phyloP scores from a whole-genome alignment of 225 moss, liverwort and hornwort species.

The Marchantia paleacea region DNA sequence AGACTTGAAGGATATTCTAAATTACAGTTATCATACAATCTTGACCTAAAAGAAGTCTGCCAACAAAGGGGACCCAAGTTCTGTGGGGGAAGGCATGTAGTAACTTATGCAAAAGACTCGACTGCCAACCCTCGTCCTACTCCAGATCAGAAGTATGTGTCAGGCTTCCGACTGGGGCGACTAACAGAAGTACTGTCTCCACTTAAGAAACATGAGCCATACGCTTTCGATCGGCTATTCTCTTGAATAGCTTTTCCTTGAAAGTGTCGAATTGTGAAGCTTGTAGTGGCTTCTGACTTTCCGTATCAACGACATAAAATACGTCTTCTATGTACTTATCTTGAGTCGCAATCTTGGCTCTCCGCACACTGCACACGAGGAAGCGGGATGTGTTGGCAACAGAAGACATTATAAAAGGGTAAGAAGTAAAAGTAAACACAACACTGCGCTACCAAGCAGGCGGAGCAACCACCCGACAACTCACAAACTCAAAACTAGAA shows the following conservation, averaged over 20 bases:
- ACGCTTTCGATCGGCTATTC: constrained; percentile 52
- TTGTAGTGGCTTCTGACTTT: constrained; percentile 48
- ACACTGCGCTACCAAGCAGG: background rate
- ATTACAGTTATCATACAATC: constrained; percentile 20
- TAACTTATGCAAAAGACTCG: background rate
- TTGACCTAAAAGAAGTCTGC: background rate
- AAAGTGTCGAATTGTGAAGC: constrained; percentile 50
- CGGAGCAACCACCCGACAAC: background rate
- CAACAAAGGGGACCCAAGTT: background rate
- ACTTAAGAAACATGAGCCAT: constrained; percentile 2
- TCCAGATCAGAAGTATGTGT: background rate
- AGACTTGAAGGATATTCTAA: background rate
- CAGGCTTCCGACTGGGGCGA: background rate
- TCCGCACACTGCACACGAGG: constrained; percentile 54
- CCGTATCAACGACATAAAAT: constrained; percentile 71
- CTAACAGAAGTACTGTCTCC: background rate
- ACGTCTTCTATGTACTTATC: constrained; percentile 56
- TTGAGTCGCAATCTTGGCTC: constrained; percentile 71
- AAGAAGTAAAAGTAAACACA: background rate
- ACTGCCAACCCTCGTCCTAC: background rate
- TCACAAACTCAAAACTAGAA: background rate
- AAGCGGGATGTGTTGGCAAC: background rate
- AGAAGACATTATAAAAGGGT: background rate
- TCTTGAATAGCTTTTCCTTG: constrained; percentile 51
- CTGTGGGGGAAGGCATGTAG: background rate